A percentile compares a stretch with the other conserved stretches of the same genome.
Evolutionary conservation across 2,329 filamentous ascomycete species (phyloP).

Genomic region (Peltaster fructicola): DNA sequence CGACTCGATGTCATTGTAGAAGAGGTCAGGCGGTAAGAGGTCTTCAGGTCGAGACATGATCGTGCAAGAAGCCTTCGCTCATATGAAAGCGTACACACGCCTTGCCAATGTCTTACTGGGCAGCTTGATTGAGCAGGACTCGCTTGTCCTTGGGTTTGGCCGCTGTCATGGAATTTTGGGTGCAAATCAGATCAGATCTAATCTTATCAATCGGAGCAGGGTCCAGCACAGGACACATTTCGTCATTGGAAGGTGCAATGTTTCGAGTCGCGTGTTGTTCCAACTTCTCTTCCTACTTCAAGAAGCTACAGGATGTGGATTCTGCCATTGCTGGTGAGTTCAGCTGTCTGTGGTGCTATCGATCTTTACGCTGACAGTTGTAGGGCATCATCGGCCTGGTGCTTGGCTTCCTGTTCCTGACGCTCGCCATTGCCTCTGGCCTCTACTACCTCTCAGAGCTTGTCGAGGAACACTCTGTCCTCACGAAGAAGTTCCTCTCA

Average conservation of each 20-base stretch:
- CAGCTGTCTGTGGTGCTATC: neutral
- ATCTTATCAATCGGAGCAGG: too few species aligned
- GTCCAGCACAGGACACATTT: too few species aligned
- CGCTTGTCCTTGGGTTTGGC: too few species aligned
- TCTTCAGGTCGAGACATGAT: slow-evolving; percentile 96
- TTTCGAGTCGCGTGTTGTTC: too few species aligned
- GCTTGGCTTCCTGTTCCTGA: slow-evolving; percentile 84
- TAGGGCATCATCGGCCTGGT: slow-evolving; percentile 68
- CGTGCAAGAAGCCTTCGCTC: too few species aligned
- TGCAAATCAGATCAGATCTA: too few species aligned
- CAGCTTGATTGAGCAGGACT: too few species aligned
- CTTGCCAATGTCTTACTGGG: too few species aligned
- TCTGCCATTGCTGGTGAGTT: slow-evolving; percentile 51
- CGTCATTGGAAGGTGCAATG: too few species aligned
- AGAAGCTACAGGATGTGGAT: slow-evolving; percentile 60
- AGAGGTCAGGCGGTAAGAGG: slow-evolving; percentile 82
- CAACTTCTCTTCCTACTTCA: too few species aligned
- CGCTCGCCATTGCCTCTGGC: slow-evolving; percentile 89
- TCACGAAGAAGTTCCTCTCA: slow-evolving; percentile 73
- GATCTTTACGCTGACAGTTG: slow-evolving; percentile 4
- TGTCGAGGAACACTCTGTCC: slow-evolving; percentile 90
- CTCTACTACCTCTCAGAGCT: slow-evolving; percentile 97
- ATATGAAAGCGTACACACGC: too few species aligned
- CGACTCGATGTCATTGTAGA: slow-evolving; percentile 91
- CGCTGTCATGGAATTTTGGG: too few species aligned